Percentiles rank a stretch among this genome's conserved stretches.
Conservation (phyloP, 495 filamentous ascomycete genomes). For the Aspergillus leporis region DNA sequence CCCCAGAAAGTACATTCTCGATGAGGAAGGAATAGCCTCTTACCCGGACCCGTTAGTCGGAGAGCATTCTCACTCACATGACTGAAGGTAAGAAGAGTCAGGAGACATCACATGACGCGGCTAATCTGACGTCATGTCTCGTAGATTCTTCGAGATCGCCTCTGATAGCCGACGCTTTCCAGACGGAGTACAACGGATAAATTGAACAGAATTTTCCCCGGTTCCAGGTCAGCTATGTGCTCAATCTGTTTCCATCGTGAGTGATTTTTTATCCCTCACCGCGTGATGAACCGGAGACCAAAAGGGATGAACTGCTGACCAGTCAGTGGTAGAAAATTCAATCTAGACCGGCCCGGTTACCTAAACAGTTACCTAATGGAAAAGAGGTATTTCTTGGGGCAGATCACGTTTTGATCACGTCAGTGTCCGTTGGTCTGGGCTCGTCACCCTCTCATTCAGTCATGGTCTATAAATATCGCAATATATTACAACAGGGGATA, state of each 20-base stretch:
- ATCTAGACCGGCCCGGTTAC: conserved; percentile 1
- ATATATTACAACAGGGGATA: not conserved
- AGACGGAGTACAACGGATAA: not conserved
- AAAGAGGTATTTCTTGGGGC: not conserved
- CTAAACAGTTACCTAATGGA: not conserved
- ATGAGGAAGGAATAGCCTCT: too few relatives aligned
- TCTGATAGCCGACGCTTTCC: not conserved
- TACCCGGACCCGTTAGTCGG: too few relatives aligned
- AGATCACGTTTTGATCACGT: not conserved
- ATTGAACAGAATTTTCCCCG: not conserved
- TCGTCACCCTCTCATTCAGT: too few relatives aligned
- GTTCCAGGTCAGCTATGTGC: not conserved
- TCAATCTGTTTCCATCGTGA: not conserved
- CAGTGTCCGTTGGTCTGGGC: not conserved
- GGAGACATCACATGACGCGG: too few relatives aligned
- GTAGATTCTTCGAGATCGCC: not conserved
- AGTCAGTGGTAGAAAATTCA: not conserved
- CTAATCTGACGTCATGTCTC: not conserved
- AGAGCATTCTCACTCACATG: not conserved
- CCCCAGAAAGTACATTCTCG: too few relatives aligned
- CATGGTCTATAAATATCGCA: not conserved
- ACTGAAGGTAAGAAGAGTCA: not conserved
- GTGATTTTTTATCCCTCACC: conserved; percentile 1
- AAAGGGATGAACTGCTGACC: not conserved
- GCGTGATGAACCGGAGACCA: not conserved